Percentiles rank a stretch among this genome's conserved stretches.
These are phyloP conservation scores for Litchi chinensis DNA, from an alignment of 345 rosid species.

Conservation along the genomic window DNA sequence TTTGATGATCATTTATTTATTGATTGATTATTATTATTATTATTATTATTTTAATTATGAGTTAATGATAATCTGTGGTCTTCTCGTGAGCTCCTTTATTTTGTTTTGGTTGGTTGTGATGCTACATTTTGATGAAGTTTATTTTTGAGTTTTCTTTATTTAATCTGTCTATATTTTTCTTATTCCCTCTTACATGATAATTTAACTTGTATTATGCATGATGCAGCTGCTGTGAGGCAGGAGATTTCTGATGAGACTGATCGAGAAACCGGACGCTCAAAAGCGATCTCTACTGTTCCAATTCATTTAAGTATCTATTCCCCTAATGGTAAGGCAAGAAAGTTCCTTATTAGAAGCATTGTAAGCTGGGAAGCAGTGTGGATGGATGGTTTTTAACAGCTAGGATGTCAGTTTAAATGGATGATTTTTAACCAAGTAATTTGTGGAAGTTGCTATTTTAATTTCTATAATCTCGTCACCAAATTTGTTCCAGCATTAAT, in stretches of 20 bases:
- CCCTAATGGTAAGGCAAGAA: constrained; percentile 72
- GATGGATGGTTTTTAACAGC: not conserved
- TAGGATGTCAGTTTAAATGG: not conserved
- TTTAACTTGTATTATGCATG: constrained; percentile 22
- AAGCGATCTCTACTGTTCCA: constrained; percentile 84
- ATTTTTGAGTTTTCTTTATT: not conserved
- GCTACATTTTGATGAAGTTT: not conserved
- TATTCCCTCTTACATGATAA: constrained; percentile 10
- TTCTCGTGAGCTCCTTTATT: not conserved
- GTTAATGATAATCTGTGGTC: not conserved
- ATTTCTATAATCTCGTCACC: not conserved
- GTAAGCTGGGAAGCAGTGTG: not conserved
- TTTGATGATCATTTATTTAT: not conserved
- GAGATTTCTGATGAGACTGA: constrained; percentile 96
- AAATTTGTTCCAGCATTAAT: not conserved
- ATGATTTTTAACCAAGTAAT: not conserved
- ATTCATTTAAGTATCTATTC: constrained; percentile 95
- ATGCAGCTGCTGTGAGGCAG: constrained; percentile 82
- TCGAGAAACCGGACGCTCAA: constrained; percentile 88
- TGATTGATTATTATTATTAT: not conserved
- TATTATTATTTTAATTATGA: too few species aligned
- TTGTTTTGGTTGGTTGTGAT: constrained; percentile 4
- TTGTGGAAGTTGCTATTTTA: not conserved
- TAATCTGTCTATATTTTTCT: constrained; percentile 4
- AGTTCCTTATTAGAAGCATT: not conserved